A percentile compares a stretch with the other conserved stretches of the same genome.
Evolutionary conservation across 331 rosid genomes (phyloP).

Genomic region (Rosa hybrid): DNA sequence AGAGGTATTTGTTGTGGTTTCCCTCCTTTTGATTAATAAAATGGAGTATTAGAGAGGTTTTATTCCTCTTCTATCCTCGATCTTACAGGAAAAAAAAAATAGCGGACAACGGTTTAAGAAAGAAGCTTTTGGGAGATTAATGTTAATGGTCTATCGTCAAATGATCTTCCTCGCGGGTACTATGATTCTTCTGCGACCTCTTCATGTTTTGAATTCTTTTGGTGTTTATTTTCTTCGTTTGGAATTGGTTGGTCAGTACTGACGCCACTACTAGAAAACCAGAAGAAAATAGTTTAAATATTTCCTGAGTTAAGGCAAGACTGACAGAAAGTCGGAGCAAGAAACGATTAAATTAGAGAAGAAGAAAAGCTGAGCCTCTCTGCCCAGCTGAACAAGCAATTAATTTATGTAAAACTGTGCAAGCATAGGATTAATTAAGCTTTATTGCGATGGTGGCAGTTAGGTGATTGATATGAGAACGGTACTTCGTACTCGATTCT

Average conservation of each 20-base stretch:
- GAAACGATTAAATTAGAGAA: background rate
- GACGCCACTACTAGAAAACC: background rate
- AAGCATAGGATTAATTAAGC: background rate
- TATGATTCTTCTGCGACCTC: background rate
- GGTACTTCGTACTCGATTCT: background rate
- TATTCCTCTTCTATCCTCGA: too few species aligned
- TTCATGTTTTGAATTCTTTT: background rate
- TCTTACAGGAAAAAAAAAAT: too few species aligned
- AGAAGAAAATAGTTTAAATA: background rate
- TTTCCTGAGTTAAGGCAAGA: background rate
- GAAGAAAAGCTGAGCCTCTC: background rate
- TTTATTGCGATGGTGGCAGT: background rate
- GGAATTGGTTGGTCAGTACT: background rate
- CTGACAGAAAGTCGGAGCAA: background rate
- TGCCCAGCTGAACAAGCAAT: background rate
- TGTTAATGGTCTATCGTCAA: too few species aligned
- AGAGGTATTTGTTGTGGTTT: too few species aligned
- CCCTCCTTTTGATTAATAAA: too few species aligned
- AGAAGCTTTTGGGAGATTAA: too few species aligned
- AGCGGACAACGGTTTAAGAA: too few species aligned
- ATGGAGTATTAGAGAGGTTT: too few species aligned
- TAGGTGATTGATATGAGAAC: background rate
- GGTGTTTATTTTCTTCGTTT: background rate
- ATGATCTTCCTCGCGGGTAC: too few species aligned
- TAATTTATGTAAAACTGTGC: background rate